Conservation (phyloP, 352 stramenopile genomes). For the Phytophthora tentaculata region DNA sequence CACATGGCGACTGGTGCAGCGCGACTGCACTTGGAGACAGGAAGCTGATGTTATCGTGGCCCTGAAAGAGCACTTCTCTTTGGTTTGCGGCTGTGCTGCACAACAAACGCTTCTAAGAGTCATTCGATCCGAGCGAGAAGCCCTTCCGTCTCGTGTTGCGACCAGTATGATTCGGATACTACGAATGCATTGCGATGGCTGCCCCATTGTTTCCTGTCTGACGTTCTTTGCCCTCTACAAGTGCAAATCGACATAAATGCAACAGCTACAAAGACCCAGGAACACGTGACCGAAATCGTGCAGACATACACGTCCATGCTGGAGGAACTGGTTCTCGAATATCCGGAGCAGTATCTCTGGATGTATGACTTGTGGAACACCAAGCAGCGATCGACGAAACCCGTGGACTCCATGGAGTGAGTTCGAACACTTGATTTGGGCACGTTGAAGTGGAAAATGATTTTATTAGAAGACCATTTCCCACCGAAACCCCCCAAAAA, state of each 20-base stretch:
- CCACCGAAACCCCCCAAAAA: neutral
- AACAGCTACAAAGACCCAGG: conserved; percentile 2
- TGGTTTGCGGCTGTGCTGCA: conserved; percentile 58
- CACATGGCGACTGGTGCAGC: conserved; percentile 49
- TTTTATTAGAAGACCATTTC: neutral
- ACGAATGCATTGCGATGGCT: neutral
- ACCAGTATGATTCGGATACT: conserved; percentile 36
- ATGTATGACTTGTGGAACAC: conserved; percentile 39
- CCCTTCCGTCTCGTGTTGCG: conserved; percentile 54
- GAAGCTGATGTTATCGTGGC: no score
- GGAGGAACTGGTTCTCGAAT: conserved; percentile 36
- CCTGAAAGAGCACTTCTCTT: no score
- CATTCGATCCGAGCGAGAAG: conserved; percentile 23
- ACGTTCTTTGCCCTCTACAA: neutral
- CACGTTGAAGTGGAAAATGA: neutral
- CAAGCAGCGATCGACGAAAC: no score
- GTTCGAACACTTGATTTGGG: no score
- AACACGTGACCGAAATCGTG: conserved; percentile 26
- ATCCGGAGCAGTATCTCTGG: conserved; percentile 56
- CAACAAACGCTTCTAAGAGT: conserved; percentile 39
- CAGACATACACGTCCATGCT: conserved; percentile 50
- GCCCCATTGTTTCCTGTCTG: neutral
- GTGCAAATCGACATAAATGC: conserved; percentile 1
- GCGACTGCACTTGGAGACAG: conserved; percentile 41
- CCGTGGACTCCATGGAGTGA: no score